Evolutionary conservation across 228 moss, liverwort and hornwort species (phyloP).

Genomic region (Sphagnum fallax): DNA sequence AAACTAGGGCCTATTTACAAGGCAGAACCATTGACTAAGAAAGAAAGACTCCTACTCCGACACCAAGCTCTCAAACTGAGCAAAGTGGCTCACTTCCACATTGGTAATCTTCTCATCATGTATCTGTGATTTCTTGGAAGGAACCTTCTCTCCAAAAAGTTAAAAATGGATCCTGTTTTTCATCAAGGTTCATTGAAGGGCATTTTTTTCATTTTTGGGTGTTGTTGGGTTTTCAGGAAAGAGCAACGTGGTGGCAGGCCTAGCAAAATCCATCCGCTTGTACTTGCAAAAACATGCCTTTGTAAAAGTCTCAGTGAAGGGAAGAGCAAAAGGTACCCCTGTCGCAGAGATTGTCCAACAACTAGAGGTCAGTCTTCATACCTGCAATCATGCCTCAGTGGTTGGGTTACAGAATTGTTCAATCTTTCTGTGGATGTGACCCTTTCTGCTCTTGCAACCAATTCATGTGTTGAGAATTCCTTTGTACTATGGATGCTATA

Average conservation of each 20-base stretch:
- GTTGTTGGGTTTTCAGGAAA: constrained; percentile 40
- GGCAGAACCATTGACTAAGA: constrained; percentile 78
- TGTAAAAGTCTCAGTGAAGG: constrained; percentile 89
- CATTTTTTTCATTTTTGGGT: neutral
- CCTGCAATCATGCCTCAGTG: neutral
- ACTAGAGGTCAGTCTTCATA: constrained; percentile 53
- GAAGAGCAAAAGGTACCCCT: constrained; percentile 70
- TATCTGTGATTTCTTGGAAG: neutral
- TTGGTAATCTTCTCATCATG: constrained; percentile 37
- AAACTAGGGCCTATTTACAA: constrained; percentile 53
- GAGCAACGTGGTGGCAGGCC: constrained; percentile 70
- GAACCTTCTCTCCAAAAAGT: neutral
- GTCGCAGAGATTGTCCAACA: constrained; percentile 72
- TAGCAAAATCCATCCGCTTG: constrained; percentile 69
- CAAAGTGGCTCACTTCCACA: constrained; percentile 78
- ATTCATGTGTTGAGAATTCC: too few species aligned
- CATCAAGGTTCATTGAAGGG: neutral
- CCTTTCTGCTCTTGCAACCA: too few species aligned
- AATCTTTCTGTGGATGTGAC: too few species aligned
- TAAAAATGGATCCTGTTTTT: neutral
- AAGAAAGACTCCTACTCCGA: constrained; percentile 55
- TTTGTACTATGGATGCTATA: too few species aligned
- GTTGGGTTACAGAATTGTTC: too few species aligned
- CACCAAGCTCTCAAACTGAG: constrained; percentile 68
- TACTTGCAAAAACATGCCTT: constrained; percentile 67